Evolutionary conservation across 352 stramenopile species (phyloP).

Genomic region (Phytophthora pseudosyringae): DNA sequence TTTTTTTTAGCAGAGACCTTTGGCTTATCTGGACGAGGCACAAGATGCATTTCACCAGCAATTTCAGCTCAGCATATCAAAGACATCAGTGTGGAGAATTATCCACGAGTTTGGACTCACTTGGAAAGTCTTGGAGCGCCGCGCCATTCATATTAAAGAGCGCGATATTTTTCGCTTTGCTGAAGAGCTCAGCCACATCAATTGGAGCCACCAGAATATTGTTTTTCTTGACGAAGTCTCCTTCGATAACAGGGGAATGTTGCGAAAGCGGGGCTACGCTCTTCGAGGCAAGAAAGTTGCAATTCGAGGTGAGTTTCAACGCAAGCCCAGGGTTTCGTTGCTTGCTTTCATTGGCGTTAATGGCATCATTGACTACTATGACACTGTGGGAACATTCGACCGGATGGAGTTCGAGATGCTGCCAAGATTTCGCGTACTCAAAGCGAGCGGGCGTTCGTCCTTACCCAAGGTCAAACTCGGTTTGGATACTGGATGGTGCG

Average conservation of each 20-base stretch:
- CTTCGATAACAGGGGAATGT: conserved; percentile 44
- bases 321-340: conserved; percentile 37
- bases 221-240: conserved; percentile 42
- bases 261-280: conserved; percentile 32
- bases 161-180: too few relatives aligned
- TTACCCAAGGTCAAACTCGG: conserved; percentile 33
- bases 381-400: conserved; percentile 41
- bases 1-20: conserved; percentile 6
- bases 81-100: too few relatives aligned
- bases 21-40: conserved; percentile 10
- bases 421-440: conserved; percentile 29
- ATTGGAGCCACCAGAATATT: conserved; percentile 22
- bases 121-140: too few relatives aligned
- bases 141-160: not conserved
- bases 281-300: conserved; percentile 27
- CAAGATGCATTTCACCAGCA: conserved; percentile 2
- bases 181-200: conserved; percentile 26
- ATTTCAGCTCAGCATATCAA: not conserved
- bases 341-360: conserved; percentile 29
- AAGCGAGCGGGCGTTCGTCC: conserved; percentile 11
- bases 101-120: too few relatives aligned
- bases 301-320: conserved; percentile 33
- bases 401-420: conserved; percentile 28
- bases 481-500: conserved; percentile 42
- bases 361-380: conserved; percentile 38